A percentile compares a stretch with the other conserved stretches of the same genome.
phyloP scores from a whole-genome alignment of 768 basidiomycete genomes.

The Porphyrellus cyaneotinctus region DNA sequence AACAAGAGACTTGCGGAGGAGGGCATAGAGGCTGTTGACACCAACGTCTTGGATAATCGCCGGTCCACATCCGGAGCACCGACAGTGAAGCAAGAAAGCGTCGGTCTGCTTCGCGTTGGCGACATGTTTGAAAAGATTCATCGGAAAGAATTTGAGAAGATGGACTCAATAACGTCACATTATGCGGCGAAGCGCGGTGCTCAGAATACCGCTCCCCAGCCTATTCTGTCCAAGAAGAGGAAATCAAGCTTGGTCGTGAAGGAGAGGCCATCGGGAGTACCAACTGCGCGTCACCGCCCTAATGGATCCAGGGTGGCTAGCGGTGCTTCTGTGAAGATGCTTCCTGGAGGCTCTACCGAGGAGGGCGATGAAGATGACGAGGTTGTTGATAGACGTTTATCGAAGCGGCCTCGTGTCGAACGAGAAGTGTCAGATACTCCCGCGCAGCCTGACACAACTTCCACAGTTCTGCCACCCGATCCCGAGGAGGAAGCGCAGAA shows the following conservation, averaged over 20 bases:
- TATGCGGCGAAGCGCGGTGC: constrained; percentile 42
- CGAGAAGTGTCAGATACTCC: constrained; percentile 25
- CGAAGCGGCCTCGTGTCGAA: constrained; percentile 43
- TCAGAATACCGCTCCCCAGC: constrained; percentile 18
- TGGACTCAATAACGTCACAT: constrained; percentile 67
- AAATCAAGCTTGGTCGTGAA: constrained; percentile 50
- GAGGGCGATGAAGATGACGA: constrained; percentile 47
- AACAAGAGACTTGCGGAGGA: constrained; percentile 61
- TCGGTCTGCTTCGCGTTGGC: constrained; percentile 26
- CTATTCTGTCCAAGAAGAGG: constrained; percentile 36
- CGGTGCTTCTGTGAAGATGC: constrained; percentile 25
- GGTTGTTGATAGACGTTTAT: constrained; percentile 35
- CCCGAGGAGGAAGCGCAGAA: constrained; percentile 31
- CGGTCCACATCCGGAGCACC: constrained; percentile 4
- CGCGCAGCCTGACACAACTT: constrained; percentile 31
- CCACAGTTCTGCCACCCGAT: constrained; percentile 27
- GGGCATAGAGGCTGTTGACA: constrained; percentile 48
- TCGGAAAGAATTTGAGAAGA: constrained; percentile 62
- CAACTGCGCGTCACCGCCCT: constrained; percentile 17
- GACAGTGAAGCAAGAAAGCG: constrained; percentile 10
- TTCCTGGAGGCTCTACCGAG: constrained; percentile 59
- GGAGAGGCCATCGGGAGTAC: constrained; percentile 21
- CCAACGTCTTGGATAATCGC: constrained; percentile 40
- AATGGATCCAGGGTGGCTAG: constrained; percentile 25
- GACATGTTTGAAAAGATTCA: constrained; percentile 56